phyloP scores from a whole-genome alignment of 768 basidiomycete species.

The Dacryopinax spathularia region DNA sequence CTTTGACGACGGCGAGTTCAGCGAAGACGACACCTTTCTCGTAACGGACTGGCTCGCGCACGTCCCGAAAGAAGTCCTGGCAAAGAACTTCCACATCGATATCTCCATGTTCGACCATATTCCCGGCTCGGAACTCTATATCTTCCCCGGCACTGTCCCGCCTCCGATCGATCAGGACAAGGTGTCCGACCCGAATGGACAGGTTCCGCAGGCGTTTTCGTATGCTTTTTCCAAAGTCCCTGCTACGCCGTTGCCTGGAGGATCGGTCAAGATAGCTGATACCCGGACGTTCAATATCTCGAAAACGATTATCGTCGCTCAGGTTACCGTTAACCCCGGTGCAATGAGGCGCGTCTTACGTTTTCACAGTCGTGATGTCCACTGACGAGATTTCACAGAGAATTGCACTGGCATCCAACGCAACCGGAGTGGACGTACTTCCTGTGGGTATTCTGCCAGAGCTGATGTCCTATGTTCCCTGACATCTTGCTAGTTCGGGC shows the following conservation, averaged over 20 bases:
- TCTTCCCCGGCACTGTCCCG: conserved; percentile 28
- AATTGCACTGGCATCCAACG: conserved; percentile 58
- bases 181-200: conserved; percentile 33
- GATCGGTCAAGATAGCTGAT: conserved; percentile 48
- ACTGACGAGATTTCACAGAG: conserved; percentile 23
- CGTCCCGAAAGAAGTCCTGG: conserved; percentile 42
- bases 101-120: conserved; percentile 41
- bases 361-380: background rate
- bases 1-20: conserved; percentile 40
- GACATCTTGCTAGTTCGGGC: conserved; percentile 31
- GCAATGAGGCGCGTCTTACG: conserved; percentile 36
- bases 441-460: conserved; percentile 11
- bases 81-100: conserved; percentile 46
- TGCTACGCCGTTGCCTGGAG: conserved; percentile 35
- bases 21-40: conserved; percentile 46
- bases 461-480: no score
- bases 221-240: conserved; percentile 39
- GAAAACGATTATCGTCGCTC: conserved; percentile 40
- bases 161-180: conserved; percentile 14
- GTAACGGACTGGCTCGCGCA: conserved; percentile 53
- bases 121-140: conserved; percentile 41
- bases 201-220: conserved; percentile 38
- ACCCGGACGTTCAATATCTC: conserved; percentile 39
- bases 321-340: conserved; percentile 45
- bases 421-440: conserved; percentile 29